phyloP scores from a whole-genome alignment of 176 grass and related monocot species.

The Sorghum bicolor region Sorghum_bicolor_NCBIv3 NC_012873.2:64274001-64274500 shows the following conservation, averaged over 20 bases:
- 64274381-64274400: background rate
- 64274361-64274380: background rate
- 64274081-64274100: too few species aligned
- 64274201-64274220: too few species aligned
- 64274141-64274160: too few species aligned
- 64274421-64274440: background rate
- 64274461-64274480: background rate
- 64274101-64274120: too few species aligned
- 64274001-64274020: too few species aligned
- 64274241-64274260: background rate
- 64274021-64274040: too few species aligned
- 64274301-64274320: background rate
- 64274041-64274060: too few species aligned
- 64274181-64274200: too few species aligned
- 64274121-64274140: too few species aligned
- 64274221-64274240: too few species aligned
- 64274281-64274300: background rate
- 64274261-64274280: background rate
- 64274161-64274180: too few species aligned
- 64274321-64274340: background rate
- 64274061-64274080: too few species aligned
- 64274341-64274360: background rate
- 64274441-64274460: background rate
- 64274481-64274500: background rate
- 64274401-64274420: conserved; percentile 19